Evolutionary conservation across 1,284 basidiomycete species (phyloP).

Genomic region (Fomitiporia mediterranea): DNA sequence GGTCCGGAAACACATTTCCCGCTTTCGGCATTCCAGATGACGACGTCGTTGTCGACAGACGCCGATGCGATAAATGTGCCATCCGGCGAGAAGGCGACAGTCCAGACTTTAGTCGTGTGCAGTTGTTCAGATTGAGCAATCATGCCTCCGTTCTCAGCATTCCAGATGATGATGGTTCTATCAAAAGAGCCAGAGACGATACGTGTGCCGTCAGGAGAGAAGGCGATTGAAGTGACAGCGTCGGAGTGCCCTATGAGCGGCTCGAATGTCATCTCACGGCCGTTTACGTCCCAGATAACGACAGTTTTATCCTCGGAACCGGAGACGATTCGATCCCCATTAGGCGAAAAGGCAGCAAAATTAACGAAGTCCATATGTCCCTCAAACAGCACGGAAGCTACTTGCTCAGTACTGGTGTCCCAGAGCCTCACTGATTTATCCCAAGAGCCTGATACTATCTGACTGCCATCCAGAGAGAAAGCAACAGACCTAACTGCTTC

Average conservation of each 20-base stretch:
- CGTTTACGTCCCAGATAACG: background rate
- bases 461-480: constrained; percentile 9
- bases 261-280: background rate
- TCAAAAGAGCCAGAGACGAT: constrained; percentile 14
- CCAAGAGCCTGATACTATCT: constrained; percentile 19
- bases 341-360: background rate
- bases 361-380: background rate
- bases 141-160: background rate
- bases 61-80: background rate
- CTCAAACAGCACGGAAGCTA: background rate
- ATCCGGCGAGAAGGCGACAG: background rate
- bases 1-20: background rate
- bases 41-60: background rate
- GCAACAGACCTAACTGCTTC: no score
- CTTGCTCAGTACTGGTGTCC: constrained; percentile 16
- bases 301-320: constrained; percentile 4
- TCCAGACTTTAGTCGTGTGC: no score
- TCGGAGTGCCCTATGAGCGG: constrained; percentile 1
- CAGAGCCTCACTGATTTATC: constrained; percentile 19
- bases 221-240: constrained; percentile 3
- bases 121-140: background rate
- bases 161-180: background rate
- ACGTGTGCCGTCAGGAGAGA: constrained; percentile 13
- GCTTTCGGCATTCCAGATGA: background rate
- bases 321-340: background rate